Base-by-base conservation (phyloP, 352 stramenopile genomes). In the Aphanomyces invadans region DNA sequence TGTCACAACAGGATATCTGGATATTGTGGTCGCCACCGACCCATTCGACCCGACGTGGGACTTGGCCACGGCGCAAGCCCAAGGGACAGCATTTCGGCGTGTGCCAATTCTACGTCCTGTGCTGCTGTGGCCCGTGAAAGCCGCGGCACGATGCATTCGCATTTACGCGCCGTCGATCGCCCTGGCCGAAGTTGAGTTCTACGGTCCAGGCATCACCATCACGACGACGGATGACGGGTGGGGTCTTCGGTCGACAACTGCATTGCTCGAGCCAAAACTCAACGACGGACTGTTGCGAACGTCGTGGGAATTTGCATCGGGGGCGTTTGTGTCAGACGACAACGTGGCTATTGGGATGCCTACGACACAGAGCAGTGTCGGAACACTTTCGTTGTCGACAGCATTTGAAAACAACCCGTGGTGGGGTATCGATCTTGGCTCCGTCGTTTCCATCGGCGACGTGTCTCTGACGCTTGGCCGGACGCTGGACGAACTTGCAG, bases 391-490 rank as follows among this genome's bases (percentile, higher is more conserved):
- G 29, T 39, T 56, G 12, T 33, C 59, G 23, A 67, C 60, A 26
- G 15, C 49, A 1, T 9, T 68, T 10, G 70, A 80, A 26, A 71
- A 12, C 0, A 51, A 81, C 70, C 80, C 81, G 12, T 92, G 81
- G 81, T 90, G 81, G 81, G 74, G 88, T 73, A 76, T 92, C 4
- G 83, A 92, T 63, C 49, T 92, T 3, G 81, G 81, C 0, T 62
- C 23, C 0, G 31, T 74, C 3, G 70, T 79, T 9, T 71, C 83
- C 3, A 77, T 92, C 49, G 66, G 72, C 17, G 70, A 68, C 5
- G 61, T 92, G 12, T 63, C 79, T 9, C 12, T 89, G 19, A 17
- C 10, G 29, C 29, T 67, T n/a, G 60, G 21, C 10, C 45, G 60
- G 36, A 48, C 60, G 26, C 21, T 67, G 28, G 29, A 33, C n/a